Base-by-base conservation (phyloP, 495 filamentous ascomycete genomes). In the Neurospora sp. region DNA sequence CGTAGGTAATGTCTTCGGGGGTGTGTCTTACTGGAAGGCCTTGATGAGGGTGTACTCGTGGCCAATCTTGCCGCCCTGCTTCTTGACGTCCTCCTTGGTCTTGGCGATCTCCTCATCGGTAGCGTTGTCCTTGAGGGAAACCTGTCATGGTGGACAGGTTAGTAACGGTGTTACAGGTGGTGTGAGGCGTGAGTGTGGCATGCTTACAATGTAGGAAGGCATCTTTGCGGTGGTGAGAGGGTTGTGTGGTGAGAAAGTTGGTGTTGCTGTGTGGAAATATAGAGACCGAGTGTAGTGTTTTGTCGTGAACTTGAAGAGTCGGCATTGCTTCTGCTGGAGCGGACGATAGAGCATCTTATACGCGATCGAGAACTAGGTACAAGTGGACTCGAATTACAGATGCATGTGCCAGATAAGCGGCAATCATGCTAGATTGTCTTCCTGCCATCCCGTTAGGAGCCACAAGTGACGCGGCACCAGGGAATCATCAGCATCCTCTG, bases 21-120 rank as follows among this genome's bases (percentile, higher is more conserved):
- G 72, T 66, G 66, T 73, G 28, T 76, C 92, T 78, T 89, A 98
- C 96, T 91, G 90, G 86, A 98, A 97, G 45, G 92, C 93, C 82
- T 93, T 95, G 84, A 96, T 93, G 74, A 98, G 80, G 43, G 82
- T 90, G 86, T 92, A 97, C 79, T 94, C 92, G 76, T 94, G 89
- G 71, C 82, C 88, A 83, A 98, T 94, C 78, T 86, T 88, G 74
- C 94, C 96, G 73, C 94, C 94, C 76, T 93, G 88, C 39, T 88
- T 84, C 59, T 78, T 81, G 70, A 89, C 90, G 2, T 88, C 77
- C 73, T 92, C 82, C 89, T 97, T 97, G 73, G 92, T 91, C 73
- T 91, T 94, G 77, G 89, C 83, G 43, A 96, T 82, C 76, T 95
- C 84, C 39, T 87, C 87, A 10, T 82, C 73, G 71, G 86, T 85